Evolutionary conservation across 2,329 filamentous ascomycete species (phyloP), one percentile per base, ranked within the genome.

Genomic region (Didymella sp.): DNA sequence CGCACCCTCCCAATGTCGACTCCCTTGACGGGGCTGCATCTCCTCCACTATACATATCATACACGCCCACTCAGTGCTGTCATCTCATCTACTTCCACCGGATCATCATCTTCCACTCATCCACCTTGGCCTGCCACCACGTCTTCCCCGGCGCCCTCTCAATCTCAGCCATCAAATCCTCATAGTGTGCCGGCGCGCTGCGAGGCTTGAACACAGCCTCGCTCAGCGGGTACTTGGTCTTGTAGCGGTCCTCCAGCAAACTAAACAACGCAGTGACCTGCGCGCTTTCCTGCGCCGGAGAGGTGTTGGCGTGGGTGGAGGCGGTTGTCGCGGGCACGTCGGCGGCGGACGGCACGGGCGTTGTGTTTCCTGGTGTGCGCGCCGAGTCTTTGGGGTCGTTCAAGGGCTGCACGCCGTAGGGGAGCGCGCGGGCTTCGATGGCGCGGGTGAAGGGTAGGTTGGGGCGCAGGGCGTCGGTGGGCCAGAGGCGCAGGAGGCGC

Each of bases 211-310:
- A 58, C 12, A 75, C 65, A 6, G 33, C 62, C 2, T 63, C 62
- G 7, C 70, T 67, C 5, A 73, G 48, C 0, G 69, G 60, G 53
- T 74, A 75, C 25, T 70, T 72, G 55, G 80, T 82, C 43, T 73
- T 76, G 64, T 86, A 87, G 45, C 83, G 76, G 67, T 88, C 80
- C 62, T 87, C 84, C 2, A 88, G 75, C n/a, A 88, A 74, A 2
- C 83, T 80, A 60, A 84, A 85, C 1, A 88, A 79, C 4, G 84
- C 85, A 63, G 87, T 87, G 51, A 86, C 73, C 63, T 84, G 79
- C 28, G 72, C 71, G 28, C 77, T 66, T 59, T 84, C 81, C 24
- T 65, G 63, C 21, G 63, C 58, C 1, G 66, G 64, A 15, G 64
- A 63, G 46, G 58, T 56, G 58, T 24, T 27, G 22, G 47, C 21